Evolutionary conservation across 2,329 filamentous ascomycete genomes (phyloP).

Genomic region (Colletotrichum australisinense): DNA sequence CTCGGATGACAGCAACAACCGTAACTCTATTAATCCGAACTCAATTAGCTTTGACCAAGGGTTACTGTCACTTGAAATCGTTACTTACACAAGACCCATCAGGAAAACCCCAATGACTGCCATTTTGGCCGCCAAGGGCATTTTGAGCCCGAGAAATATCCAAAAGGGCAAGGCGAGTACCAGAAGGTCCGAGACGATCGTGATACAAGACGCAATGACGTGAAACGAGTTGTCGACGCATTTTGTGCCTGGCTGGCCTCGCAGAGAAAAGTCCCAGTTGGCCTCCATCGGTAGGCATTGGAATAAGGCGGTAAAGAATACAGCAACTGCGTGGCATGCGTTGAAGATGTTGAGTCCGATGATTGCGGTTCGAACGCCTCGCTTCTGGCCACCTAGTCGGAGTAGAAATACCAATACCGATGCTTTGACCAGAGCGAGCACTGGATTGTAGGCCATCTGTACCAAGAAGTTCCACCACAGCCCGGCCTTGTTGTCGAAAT

Average conservation of each 20-base stretch:
- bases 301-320: slow-evolving; percentile 51
- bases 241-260: neutral
- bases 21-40: slow-evolving; percentile 42
- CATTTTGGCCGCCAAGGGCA: slow-evolving; percentile 49
- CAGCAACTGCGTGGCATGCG: slow-evolving; percentile 44
- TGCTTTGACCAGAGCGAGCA: slow-evolving; percentile 56
- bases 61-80: neutral
- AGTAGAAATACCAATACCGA: slow-evolving; percentile 57
- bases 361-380: slow-evolving; percentile 40
- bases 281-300: slow-evolving; percentile 52
- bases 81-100: slow-evolving; percentile 49
- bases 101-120: slow-evolving; percentile 53
- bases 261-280: slow-evolving; percentile 42
- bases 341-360: neutral
- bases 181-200: slow-evolving; percentile 1
- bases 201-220: neutral
- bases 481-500: slow-evolving; percentile 36
- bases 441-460: slow-evolving; percentile 56
- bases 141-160: slow-evolving; percentile 53
- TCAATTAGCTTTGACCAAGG: neutral
- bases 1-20: slow-evolving; percentile 45
- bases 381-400: slow-evolving; percentile 51
- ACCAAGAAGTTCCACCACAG: slow-evolving; percentile 46
- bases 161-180: slow-evolving; percentile 47
- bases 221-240: slow-evolving; percentile 9